Conservation (phyloP, 495 filamentous ascomycete genomes). For the Xylaria cubensis region DNA sequence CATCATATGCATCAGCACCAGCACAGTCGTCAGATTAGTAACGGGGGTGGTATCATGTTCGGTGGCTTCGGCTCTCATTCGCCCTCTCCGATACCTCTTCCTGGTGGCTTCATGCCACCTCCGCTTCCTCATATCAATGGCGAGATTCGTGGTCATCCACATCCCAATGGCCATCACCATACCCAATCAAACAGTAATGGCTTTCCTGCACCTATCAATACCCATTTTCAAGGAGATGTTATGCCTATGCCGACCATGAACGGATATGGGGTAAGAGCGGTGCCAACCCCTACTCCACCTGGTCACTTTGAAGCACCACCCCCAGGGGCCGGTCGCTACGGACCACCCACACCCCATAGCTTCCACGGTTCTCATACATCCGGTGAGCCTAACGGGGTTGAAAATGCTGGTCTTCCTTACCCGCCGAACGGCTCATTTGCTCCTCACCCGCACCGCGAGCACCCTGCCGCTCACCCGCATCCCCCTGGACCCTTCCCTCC, state of each 20-base stretch:
- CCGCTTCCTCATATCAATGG: constrained; percentile 42
- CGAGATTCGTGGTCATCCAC: constrained; percentile 41
- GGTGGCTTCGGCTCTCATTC: constrained; percentile 54
- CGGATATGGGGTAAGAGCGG: constrained; percentile 37
- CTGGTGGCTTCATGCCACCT: constrained; percentile 45
- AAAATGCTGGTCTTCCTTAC: constrained; percentile 41
- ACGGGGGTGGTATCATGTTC: constrained; percentile 52
- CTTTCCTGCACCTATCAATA: constrained; percentile 43
- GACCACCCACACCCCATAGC: constrained; percentile 59
- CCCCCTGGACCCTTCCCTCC: constrained; percentile 30
- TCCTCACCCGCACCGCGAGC: constrained; percentile 35
- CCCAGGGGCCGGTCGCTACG: constrained; percentile 45
- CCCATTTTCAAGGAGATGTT: constrained; percentile 37
- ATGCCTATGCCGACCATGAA: constrained; percentile 31
- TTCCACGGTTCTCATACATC: constrained; percentile 62
- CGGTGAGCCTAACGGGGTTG: constrained; percentile 43
- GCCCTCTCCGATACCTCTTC: constrained; percentile 54
- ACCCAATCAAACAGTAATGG: constrained; percentile 39
- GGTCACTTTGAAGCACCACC: constrained; percentile 48
- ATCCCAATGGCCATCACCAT: constrained; percentile 40
- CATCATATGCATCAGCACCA: constrained; percentile 33
- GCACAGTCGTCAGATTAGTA: constrained; percentile 50
- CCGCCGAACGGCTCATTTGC: constrained; percentile 43
- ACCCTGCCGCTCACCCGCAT: constrained; percentile 31
- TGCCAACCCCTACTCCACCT: constrained; percentile 43